Conservation (phyloP, 2,329 filamentous ascomycete species). For the Fusarium continuum region DNA sequence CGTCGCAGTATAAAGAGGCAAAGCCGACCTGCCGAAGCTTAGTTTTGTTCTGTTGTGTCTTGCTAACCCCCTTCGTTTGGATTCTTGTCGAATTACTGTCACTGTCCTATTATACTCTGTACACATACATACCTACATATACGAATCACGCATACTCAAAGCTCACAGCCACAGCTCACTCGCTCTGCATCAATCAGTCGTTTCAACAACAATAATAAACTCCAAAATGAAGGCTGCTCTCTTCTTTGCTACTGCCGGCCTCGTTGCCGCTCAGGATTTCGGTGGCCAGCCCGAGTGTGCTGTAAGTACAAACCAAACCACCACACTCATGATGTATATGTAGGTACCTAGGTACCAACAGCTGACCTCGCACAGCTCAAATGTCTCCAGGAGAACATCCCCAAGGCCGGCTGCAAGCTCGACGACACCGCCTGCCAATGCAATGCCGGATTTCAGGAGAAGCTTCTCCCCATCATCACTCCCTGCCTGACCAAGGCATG, state of each 20-base stretch:
- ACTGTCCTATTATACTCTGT: no score
- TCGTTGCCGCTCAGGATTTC: constrained; percentile 53
- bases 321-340: background rate
- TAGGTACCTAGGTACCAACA: background rate
- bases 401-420: constrained; percentile 49
- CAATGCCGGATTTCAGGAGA: constrained; percentile 45
- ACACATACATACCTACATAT: background rate
- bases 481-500: constrained; percentile 51
- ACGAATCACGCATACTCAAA: no score
- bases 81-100: background rate
- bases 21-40: background rate
- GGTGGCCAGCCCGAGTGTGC: constrained; percentile 51
- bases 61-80: constrained; percentile 1
- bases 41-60: background rate
- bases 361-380: constrained; percentile 34
- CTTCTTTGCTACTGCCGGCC: constrained; percentile 47
- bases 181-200: constrained; percentile 6
- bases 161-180: background rate
- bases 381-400: constrained; percentile 51
- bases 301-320: constrained; percentile 51
- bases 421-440: constrained; percentile 53
- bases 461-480: constrained; percentile 44
- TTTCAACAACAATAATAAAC: background rate
- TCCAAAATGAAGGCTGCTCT: constrained; percentile 54
- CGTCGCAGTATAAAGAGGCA: constrained; percentile 21